Percentiles rank a stretch among this genome's conserved stretches.
These are phyloP conservation scores for Suillus spraguei DNA, from an alignment of 768 basidiomycete genomes.

Conservation along the genomic window DNA sequence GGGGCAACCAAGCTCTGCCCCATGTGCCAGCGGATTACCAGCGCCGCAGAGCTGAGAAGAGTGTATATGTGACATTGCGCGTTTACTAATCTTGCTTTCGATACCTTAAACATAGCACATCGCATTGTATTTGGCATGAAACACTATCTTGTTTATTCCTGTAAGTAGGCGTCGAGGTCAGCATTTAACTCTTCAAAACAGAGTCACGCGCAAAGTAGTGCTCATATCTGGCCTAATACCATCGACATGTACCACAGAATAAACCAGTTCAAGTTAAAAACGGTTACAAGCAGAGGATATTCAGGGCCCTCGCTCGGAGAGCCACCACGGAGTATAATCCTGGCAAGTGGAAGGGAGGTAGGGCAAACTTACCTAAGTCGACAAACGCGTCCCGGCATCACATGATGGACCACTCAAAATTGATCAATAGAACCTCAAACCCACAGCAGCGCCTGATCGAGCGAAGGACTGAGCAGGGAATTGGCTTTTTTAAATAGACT, in stretches of 20 bases:
- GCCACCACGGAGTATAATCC: conserved; percentile 77
- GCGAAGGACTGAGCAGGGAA: conserved; percentile 6
- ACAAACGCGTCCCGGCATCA: background rate
- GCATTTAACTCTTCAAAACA: background rate
- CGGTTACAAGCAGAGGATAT: conserved; percentile 49
- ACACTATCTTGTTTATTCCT: background rate
- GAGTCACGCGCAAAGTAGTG: conserved; percentile 20
- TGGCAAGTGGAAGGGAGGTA: conserved; percentile 16
- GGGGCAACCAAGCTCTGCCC: conserved; percentile 83
- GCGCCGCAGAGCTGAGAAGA: conserved; percentile 71
- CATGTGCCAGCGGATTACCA: conserved; percentile 85
- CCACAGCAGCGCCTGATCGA: background rate
- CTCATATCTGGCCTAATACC: conserved; percentile 92
- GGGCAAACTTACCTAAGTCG: conserved; percentile 32
- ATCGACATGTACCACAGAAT: conserved; percentile 53
- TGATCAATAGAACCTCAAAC: background rate
- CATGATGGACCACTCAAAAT: background rate
- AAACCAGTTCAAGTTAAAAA: conserved; percentile 48
- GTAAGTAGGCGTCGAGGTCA: background rate
- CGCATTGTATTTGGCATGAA: background rate
- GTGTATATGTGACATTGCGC: conserved; percentile 59
- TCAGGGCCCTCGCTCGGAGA: conserved; percentile 28
- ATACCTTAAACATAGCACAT: background rate
- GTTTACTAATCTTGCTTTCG: background rate
- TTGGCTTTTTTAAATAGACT: conserved; percentile 11